phyloP scores from a whole-genome alignment of 23 red algal species.

The Agarophyton chilense region DNA sequence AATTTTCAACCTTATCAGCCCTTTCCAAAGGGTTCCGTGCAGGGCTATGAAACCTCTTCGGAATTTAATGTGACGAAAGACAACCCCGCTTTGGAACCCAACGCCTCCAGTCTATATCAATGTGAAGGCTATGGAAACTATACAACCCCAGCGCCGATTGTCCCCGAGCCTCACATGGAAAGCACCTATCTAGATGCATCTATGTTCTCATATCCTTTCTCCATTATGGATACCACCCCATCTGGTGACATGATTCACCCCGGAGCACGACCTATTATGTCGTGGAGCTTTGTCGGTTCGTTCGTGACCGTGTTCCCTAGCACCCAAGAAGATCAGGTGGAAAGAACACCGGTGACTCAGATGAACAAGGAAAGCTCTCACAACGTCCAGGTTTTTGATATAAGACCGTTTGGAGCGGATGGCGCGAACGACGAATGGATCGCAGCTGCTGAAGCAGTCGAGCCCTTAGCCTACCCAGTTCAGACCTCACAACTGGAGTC shows the following conservation, averaged over 20 bases:
- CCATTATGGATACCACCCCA: conserved; percentile 57
- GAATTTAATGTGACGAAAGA: neutral
- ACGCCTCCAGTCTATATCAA: neutral
- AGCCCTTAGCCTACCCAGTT: conserved; percentile 17
- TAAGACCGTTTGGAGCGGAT: conserved; percentile 6
- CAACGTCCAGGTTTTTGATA: conserved; percentile 31
- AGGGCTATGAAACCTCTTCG: neutral
- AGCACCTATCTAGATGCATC: neutral
- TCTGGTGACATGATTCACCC: conserved; percentile 34
- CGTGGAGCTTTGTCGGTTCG: conserved; percentile 60
- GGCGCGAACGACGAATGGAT: conserved; percentile 32
- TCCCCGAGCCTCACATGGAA: neutral
- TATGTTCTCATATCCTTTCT: conserved; percentile 54
- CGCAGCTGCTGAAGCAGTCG: conserved; percentile 38
- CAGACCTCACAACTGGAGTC: neutral
- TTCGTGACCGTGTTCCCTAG: conserved; percentile 30
- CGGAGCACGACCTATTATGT: conserved; percentile 29
- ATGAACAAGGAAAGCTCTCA: neutral
- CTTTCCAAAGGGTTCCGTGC: neutral
- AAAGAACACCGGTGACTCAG: neutral
- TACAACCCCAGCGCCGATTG: neutral
- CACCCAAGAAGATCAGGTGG: neutral
- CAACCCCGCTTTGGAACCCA: neutral
- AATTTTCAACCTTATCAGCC: neutral
- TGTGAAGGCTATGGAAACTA: neutral